These are phyloP conservation scores for Lactuca saligna DNA, from an alignment of 129 eudicot species.

Conservation along the genomic window DNA sequence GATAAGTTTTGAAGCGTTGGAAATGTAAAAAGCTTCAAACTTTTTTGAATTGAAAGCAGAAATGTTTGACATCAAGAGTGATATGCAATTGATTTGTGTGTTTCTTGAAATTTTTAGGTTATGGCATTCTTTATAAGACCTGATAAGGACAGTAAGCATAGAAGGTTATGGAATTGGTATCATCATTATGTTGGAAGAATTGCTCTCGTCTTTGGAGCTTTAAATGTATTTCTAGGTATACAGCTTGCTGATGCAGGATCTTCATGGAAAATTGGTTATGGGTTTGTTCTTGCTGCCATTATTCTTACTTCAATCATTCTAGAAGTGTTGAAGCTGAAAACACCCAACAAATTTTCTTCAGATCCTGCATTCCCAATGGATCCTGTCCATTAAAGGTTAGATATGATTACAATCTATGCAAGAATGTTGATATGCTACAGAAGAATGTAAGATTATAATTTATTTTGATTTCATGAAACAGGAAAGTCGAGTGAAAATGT, in stretches of 20 bases:
- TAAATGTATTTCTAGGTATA: conserved; percentile 74
- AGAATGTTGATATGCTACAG: background rate
- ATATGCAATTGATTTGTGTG: background rate
- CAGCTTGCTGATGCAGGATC: conserved; percentile 66
- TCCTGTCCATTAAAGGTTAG: conserved; percentile 34
- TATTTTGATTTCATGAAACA: conserved; percentile 5
- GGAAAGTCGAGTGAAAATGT: conserved; percentile 3
- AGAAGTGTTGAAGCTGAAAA: conserved; percentile 57
- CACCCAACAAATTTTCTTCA: conserved; percentile 41
- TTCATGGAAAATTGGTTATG: conserved; percentile 85
- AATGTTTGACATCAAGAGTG: conserved; percentile 10
- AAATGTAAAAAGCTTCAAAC: background rate
- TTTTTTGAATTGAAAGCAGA: background rate
- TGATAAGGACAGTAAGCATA: conserved; percentile 64
- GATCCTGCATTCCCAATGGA: conserved; percentile 56
- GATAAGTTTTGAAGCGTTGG: background rate
- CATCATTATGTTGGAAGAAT: conserved; percentile 73
- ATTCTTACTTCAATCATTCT: conserved; percentile 51
- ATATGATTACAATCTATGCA: background rate
- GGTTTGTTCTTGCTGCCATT: conserved; percentile 56
- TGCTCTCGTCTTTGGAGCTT: conserved; percentile 70
- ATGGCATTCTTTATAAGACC: conserved; percentile 78
- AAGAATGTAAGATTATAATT: conserved; percentile 4
- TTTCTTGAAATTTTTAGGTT: conserved; percentile 47
- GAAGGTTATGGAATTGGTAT: conserved; percentile 80